Evolutionary conservation across 331 rosid species (phyloP).

Genomic region (Malus hybrid): DNA sequence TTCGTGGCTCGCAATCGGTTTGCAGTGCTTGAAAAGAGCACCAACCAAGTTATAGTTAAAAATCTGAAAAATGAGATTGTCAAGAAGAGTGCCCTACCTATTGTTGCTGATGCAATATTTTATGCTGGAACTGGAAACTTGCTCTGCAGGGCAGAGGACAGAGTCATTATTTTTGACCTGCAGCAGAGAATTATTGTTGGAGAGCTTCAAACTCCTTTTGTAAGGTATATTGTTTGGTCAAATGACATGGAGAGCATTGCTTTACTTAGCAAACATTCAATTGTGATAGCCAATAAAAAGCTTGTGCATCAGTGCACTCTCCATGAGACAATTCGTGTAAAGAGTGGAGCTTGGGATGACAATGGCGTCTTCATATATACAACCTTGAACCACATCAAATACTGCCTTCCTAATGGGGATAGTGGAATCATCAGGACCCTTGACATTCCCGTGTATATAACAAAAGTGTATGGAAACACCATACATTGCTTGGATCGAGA

Average conservation of each 20-base stretch:
- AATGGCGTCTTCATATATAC: slow-evolving; percentile 17
- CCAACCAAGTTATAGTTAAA: slow-evolving; percentile 11
- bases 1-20: slow-evolving; percentile 13
- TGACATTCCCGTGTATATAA: slow-evolving; percentile 5
- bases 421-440: slow-evolving; percentile 16
- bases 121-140: no score
- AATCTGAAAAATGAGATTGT: slow-evolving; percentile 9
- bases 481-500: slow-evolving; percentile 15
- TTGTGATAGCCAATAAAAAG: slow-evolving; percentile 14
- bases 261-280: no score
- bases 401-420: slow-evolving; percentile 19
- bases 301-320: slow-evolving; percentile 19
- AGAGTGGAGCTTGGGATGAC: slow-evolving; percentile 22
- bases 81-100: slow-evolving; percentile 6
- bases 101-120: no score
- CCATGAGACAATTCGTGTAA: slow-evolving; percentile 14
- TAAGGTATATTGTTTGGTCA: no score
- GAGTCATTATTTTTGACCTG: no score
- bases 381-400: slow-evolving; percentile 19
- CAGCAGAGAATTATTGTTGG: no score
- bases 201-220: no score
- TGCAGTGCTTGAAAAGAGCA: slow-evolving; percentile 20
- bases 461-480: slow-evolving; percentile 9
- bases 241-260: no score
- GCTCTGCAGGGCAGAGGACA: no score